A percentile compares a stretch with the other conserved stretches of the same genome.
phyloP scores from a whole-genome alignment of 2,329 filamentous ascomycete species.

The Septoria linicola region DNA sequence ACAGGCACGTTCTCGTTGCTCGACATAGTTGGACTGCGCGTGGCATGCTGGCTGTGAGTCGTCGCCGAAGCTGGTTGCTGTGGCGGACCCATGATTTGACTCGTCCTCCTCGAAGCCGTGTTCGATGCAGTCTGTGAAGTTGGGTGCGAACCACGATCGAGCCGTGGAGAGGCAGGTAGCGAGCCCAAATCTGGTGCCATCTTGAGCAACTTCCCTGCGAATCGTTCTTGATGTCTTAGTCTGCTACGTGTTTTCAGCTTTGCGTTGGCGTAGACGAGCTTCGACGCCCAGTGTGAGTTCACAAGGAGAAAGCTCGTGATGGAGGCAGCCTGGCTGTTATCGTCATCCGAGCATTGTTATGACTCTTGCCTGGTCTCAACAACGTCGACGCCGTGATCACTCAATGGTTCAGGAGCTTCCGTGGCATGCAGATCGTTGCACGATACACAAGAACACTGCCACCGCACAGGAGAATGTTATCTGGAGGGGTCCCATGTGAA shows the following conservation, averaged over 20 bases:
- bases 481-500: background rate
- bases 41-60: conserved; percentile 10
- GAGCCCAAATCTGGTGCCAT: conserved; percentile 1
- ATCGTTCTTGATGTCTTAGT: too few relatives aligned
- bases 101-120: conserved; percentile 26
- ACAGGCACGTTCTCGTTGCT: conserved; percentile 55
- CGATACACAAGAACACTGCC: background rate
- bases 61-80: conserved; percentile 28
- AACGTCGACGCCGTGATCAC: background rate
- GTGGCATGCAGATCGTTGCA: conserved; percentile 1
- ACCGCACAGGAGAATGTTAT: background rate
- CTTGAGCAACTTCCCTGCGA: background rate
- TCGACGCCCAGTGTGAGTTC: conserved; percentile 33
- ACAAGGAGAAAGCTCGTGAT: conserved; percentile 46
- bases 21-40: conserved; percentile 27
- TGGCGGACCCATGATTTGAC: conserved; percentile 30
- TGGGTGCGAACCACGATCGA: conserved; percentile 30
- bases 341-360: conserved; percentile 1
- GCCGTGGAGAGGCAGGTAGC: background rate
- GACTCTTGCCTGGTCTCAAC: background rate
- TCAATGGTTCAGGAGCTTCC: background rate
- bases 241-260: background rate
- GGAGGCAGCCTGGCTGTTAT: conserved; percentile 46
- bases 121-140: conserved; percentile 19
- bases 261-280: conserved; percentile 27